Percentiles rank a stretch among this genome's conserved stretches.
Evolutionary conservation across 1,284 basidiomycete genomes (phyloP).

Genomic region (Boletus sp.): DNA sequence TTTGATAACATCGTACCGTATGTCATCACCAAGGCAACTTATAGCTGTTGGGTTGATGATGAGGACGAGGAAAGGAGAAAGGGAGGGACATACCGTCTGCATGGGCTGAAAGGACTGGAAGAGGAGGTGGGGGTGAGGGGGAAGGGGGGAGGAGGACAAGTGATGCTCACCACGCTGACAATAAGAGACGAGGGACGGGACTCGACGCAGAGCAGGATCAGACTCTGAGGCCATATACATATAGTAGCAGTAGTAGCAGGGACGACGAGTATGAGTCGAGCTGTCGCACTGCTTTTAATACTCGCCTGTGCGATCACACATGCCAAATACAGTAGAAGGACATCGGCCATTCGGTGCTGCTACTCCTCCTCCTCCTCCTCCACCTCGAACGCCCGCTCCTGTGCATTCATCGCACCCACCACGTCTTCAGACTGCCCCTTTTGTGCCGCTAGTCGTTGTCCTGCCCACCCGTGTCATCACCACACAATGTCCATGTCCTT

Average conservation of each 20-base stretch:
- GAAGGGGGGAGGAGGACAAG: not conserved
- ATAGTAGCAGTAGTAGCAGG: not conserved
- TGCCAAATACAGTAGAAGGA: slow-evolving; percentile 20
- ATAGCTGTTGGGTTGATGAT: slow-evolving; percentile 41
- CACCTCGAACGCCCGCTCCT: slow-evolving; percentile 51
- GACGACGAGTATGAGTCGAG: too few relatives aligned
- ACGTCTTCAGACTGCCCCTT: slow-evolving; percentile 74
- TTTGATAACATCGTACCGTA: slow-evolving; percentile 58
- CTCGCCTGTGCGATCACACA: slow-evolving; percentile 12
- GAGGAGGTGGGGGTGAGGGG: not conserved
- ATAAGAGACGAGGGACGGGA: slow-evolving; percentile 46
- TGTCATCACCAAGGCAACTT: slow-evolving; percentile 51
- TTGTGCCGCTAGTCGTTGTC: slow-evolving; percentile 71
- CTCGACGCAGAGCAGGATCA: slow-evolving; percentile 33
- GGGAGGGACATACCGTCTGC: slow-evolving; percentile 45
- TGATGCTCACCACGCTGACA: slow-evolving; percentile 39
- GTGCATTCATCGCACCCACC: slow-evolving; percentile 73
- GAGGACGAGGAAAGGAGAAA: not conserved
- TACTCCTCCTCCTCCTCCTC: slow-evolving; percentile 15
- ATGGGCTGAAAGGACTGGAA: slow-evolving; percentile 49
- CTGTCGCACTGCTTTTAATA: slow-evolving; percentile 19
- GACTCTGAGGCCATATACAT: slow-evolving; percentile 28
- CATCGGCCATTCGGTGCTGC: not conserved
- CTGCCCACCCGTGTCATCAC: slow-evolving; percentile 36
- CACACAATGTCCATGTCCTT: slow-evolving; percentile 17